Evolutionary conservation across 192 early-diverging fungal genomes (phyloP), one percentile per base, ranked within the genome.

Genomic region (Allomyces macrogynus): DNA sequence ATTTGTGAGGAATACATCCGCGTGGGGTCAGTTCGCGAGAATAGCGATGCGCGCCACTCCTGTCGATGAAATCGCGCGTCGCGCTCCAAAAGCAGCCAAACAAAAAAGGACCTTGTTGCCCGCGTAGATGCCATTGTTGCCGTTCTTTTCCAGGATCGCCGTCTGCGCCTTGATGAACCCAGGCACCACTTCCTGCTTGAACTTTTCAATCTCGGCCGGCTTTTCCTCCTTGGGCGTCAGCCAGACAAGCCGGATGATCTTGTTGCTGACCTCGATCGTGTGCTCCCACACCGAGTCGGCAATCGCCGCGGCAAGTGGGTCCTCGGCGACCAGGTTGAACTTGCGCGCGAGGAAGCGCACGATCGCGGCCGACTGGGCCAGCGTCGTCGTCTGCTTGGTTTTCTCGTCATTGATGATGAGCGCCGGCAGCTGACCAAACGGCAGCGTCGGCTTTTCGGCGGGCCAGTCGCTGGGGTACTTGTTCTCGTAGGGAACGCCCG

Each of bases 341-440:
- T 74, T 78, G 63, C 57, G 44, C 22, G 74, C 67, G 0, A 82
- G 71, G 54, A 78, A 80, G 11, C 77, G 70, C 43, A 76, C 76
- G 49, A 82, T 82, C 0, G 76, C 73, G 3, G 64, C 60, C 0
- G 75, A 65, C 18, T 82, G 77, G 44, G 74, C 67, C 0, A 82
- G 64, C 3, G 70, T 43, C 63, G 77, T 69, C 23, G 68, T 64
- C 12, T 65, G 32, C 22, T n/a, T 65, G 54, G 71, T 67, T 11
- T 74, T 66, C 3, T 64, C 57, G 22, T 64, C 64, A 23, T 62
- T 74, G 61, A 80, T 77, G 10, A 73, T 69, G 20, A 82, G 69
- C 3, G 77, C 72, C 18, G 78, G 80, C 8, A 82, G 63, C 67
- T 77, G 72, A 7, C 78, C 80, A 20, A 75, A 67, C 18, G 78